These are phyloP conservation scores for Eragrostis nindensis DNA, from an alignment of 176 grass and related monocot species.

Conservation along the genomic window DNA sequence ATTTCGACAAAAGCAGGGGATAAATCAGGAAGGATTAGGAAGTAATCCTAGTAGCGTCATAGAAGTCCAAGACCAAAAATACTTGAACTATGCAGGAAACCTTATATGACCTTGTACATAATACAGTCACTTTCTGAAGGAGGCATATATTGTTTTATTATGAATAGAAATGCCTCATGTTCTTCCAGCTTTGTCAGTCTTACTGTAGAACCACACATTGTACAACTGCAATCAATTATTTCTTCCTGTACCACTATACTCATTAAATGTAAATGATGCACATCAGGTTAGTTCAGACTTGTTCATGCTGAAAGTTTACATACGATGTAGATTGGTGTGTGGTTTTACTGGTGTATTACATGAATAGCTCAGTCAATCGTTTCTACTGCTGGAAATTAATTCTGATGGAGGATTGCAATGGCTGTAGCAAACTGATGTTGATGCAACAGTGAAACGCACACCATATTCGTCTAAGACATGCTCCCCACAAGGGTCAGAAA, in stretches of 20 bases:
- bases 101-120: conserved; percentile 59
- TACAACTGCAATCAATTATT: conserved; percentile 25
- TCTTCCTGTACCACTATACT: background rate
- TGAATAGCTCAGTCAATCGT: background rate
- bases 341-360: background rate
- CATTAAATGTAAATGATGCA: background rate
- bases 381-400: background rate
- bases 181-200: background rate
- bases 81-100: conserved; percentile 19
- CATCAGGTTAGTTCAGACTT: background rate
- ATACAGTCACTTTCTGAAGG: conserved; percentile 31
- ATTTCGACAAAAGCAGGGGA: conserved; percentile 1
- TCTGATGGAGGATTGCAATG: background rate
- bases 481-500: background rate
- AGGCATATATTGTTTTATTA: conserved; percentile 24
- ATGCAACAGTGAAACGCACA: background rate
- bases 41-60: conserved; percentile 5
- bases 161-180: background rate
- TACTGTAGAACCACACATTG: conserved; percentile 17
- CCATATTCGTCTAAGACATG: background rate
- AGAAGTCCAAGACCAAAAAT: conserved; percentile 27
- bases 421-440: background rate
- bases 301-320: background rate
- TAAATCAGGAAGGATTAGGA: conserved; percentile 10
- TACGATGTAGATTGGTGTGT: background rate